Evolutionary conservation across 768 basidiomycete genomes (phyloP), one percentile per base, ranked within the genome.

Genomic region (Hygrocybe coccinea): DNA sequence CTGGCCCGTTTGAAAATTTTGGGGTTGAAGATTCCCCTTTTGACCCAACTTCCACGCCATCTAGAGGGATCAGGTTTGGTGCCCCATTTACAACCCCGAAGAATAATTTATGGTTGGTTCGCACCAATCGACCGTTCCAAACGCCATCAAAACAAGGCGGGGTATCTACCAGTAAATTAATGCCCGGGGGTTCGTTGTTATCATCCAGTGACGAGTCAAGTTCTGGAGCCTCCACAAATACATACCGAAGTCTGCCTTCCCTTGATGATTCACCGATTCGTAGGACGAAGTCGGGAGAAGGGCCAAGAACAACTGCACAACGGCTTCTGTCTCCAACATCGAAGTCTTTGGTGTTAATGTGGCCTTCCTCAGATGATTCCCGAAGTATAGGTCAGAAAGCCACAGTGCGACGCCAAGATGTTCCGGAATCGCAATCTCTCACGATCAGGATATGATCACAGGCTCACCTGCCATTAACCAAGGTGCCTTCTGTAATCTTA

Each of bases 11-110:
- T 47, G 76, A 77, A 38, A 68, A 59, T 47, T 62, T 61, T 52
- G 35, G 55, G 3, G 68, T 69, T 19, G 82, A 85, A 15, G 82
- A 82, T 39, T 72, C 76, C 5, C 80, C 83, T 1, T 91, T 89
- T 63, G 88, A 91, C 66, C 87, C 88, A 5, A 83, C 84, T 22
- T 86, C 87, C 17, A 90, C 89, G 8, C 89, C 89, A 3, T 90
- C 89, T n/a, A 75, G 89, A 43, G 87, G 88, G 3, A 83, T 89
- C 61, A 82, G 74, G 62, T 83, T 87, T 61, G 76, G 75, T 41
- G 69, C 68, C 10, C 64, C 83, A 2, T 85, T 85, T 62, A 70
- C 78, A 38, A 87, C 85, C 17, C 86, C 85, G n/a, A 87, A 85
- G 66, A 76, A 76, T 46, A 75, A 67, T 33, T 59, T 72, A 35